These are phyloP conservation scores for Globisporangium camurandrum DNA, from an alignment of 352 stramenopile species.

Conservation along the genomic window DNA sequence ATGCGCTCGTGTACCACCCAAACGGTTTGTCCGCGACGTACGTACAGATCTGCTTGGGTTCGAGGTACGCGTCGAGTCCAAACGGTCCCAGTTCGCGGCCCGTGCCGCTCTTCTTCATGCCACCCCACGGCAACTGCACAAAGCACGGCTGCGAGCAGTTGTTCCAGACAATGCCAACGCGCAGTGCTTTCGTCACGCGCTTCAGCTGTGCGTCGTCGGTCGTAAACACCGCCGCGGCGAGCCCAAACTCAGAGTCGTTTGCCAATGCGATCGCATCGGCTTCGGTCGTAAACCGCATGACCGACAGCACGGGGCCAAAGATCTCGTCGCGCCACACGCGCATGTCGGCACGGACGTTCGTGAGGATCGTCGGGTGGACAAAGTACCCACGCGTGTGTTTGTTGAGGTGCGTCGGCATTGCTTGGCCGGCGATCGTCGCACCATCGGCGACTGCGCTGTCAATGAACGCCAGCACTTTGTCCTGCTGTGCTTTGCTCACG, in stretches of 20 bases:
- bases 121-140: slow-evolving; percentile 70
- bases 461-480: slow-evolving; percentile 70
- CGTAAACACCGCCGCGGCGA: slow-evolving; percentile 71
- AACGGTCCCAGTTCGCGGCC: slow-evolving; percentile 65
- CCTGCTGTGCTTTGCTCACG: slow-evolving; percentile 58
- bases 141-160: slow-evolving; percentile 61
- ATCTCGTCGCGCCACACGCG: slow-evolving; percentile 85
- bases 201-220: slow-evolving; percentile 34
- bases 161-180: slow-evolving; percentile 56
- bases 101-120: slow-evolving; percentile 78
- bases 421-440: slow-evolving; percentile 34
- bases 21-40: slow-evolving; percentile 66
- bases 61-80: slow-evolving; percentile 51
- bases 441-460: slow-evolving; percentile 37
- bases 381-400: slow-evolving; percentile 44
- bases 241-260: slow-evolving; percentile 71
- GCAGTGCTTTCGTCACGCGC: slow-evolving; percentile 48
- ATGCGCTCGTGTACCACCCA: slow-evolving; percentile 43
- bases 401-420: slow-evolving; percentile 15
- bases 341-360: slow-evolving; percentile 46
- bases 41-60: slow-evolving; percentile 64
- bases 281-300: slow-evolving; percentile 85
- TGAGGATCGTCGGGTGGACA: slow-evolving; percentile 72
- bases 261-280: slow-evolving; percentile 66
- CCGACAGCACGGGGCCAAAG: slow-evolving; percentile 83